Base-by-base conservation (phyloP, 352 stramenopile species). In the Elongisporangium senticosum region DNA sequence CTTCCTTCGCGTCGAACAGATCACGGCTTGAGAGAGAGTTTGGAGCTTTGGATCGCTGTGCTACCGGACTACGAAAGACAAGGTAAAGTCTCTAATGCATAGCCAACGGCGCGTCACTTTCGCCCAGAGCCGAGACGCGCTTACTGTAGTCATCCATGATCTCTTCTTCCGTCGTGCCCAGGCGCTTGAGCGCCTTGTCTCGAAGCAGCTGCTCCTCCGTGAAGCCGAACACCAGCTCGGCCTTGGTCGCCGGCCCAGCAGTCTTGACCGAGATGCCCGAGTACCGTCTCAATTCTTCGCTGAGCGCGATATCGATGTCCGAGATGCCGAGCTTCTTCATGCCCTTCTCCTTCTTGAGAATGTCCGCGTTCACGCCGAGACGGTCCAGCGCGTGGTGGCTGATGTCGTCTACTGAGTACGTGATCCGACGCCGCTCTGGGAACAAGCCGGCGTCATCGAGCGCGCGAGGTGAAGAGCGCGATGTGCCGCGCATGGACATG, bases 311-410 rank as follows among this genome's bases (percentile, higher is more conserved):
- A 59, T 87, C 77, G 24, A 79, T 65, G 56, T 89, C 79, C 53
- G 71, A 87, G 61, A 87, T 87, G 8, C 79, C 77, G 23, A 89
- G 66, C 59, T 89, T 89, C 63, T 87, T 85, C 79, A 89, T 87
- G 21, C 75, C 75, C 24, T 87, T 89, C 55, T 89, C 79, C 28
- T 87, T 82, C 58, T 79, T 81, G 61, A 89, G 60, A 7, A 85
- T 83, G 24, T 87, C 79, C 0, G 62, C 8, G 49, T 79, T 80
- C n/a, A 89, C 77, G 26, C 79, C 79, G 33, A 87, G 74, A 39
- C 74, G 73, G 54, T 82, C 72, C 6, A 87, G 63, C 2, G 75
- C 73, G 53, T 84, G 74, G 19, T 53, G 72, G 58, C 74, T 84
- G 55, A 87, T 51, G 7, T 68, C 60, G 39, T 74, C 54, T 11